These are phyloP conservation scores for Fragaria vesca DNA, from an alignment of 306 rosid genomes.

Conservation along the genomic window DNA sequence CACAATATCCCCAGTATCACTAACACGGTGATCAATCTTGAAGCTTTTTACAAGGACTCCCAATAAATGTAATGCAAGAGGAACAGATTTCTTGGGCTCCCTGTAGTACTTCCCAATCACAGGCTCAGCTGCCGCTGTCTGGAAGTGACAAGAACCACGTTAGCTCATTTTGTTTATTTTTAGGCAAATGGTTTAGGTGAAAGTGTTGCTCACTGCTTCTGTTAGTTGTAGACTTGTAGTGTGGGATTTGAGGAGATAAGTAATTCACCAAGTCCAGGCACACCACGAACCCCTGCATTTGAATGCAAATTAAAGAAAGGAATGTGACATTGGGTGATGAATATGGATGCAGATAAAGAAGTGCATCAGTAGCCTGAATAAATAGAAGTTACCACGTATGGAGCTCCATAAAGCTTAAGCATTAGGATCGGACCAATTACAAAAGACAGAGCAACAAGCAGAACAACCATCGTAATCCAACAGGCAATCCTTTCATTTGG, in stretches of 20 bases:
- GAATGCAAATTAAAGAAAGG: conserved; percentile 22
- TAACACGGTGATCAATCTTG: conserved; percentile 75
- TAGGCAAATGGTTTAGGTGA: background rate
- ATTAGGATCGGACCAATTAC: conserved; percentile 82
- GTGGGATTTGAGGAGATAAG: conserved; percentile 66
- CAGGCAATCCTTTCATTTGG: conserved; percentile 66
- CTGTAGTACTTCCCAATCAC: conserved; percentile 73
- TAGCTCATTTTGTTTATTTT: background rate
- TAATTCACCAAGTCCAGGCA: conserved; percentile 92
- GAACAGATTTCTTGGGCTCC: conserved; percentile 74
- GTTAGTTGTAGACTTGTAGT: conserved; percentile 36
- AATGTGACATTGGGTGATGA: conserved; percentile 4
- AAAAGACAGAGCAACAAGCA: conserved; percentile 62
- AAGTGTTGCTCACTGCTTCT: conserved; percentile 75
- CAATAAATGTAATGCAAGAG: conserved; percentile 72
- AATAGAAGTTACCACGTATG: conserved; percentile 58
- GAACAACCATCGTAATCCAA: conserved; percentile 86
- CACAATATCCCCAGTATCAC: conserved; percentile 77
- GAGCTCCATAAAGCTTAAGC: conserved; percentile 80
- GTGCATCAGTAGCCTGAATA: background rate
- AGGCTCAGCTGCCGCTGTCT: conserved; percentile 91
- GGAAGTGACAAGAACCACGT: conserved; percentile 7
- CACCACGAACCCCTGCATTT: conserved; percentile 66
- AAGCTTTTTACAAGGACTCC: conserved; percentile 69
- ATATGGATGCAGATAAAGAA: background rate